A percentile compares a stretch with the other conserved stretches of the same genome.
Conservation (phyloP, 1,139 yeast species). For the Kodamaea plutei region DNA sequence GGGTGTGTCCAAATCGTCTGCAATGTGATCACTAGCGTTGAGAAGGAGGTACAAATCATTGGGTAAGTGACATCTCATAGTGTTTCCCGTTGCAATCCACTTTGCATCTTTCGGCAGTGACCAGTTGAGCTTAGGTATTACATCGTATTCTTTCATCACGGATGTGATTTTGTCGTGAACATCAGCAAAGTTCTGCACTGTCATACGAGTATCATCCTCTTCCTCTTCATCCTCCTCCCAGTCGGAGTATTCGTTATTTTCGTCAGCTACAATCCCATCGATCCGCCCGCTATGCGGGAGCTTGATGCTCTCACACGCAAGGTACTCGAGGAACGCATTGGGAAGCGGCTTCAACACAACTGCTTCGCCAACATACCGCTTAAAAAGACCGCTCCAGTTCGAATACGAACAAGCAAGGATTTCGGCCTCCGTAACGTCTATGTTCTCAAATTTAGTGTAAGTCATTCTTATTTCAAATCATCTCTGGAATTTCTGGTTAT, state of each 20-base stretch:
- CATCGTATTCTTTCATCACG: conserved; percentile 43
- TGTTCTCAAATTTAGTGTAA: conserved; percentile 26
- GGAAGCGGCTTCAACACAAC: conserved; percentile 65
- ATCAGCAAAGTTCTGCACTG: conserved; percentile 49
- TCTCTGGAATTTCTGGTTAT: no score
- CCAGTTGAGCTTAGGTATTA: conserved; percentile 92
- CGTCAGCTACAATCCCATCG: conserved; percentile 34
- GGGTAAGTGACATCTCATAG: conserved; percentile 63
- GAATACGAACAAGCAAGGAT: conserved; percentile 69
- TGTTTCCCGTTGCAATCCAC: conserved; percentile 82
- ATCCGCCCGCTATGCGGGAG: conserved; percentile 48
- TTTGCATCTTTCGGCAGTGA: conserved; percentile 92
- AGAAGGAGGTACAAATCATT: conserved; percentile 75
- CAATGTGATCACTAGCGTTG: conserved; percentile 82
- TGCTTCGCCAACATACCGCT: conserved; percentile 47
- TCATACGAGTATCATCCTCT: conserved; percentile 28
- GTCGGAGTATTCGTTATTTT: conserved; percentile 67
- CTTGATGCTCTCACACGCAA: conserved; percentile 71
- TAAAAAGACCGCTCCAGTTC: conserved; percentile 62
- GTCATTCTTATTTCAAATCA: conserved; percentile 8
- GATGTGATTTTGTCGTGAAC: conserved; percentile 52
- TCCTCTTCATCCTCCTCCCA: conserved; percentile 55
- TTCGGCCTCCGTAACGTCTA: conserved; percentile 45
- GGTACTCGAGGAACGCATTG: conserved; percentile 58
- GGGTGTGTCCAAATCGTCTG: conserved; percentile 76